Percentiles rank a stretch among this genome's conserved stretches.
Conservation (phyloP, 306 rosid species). For the Corylus avellana region DNA sequence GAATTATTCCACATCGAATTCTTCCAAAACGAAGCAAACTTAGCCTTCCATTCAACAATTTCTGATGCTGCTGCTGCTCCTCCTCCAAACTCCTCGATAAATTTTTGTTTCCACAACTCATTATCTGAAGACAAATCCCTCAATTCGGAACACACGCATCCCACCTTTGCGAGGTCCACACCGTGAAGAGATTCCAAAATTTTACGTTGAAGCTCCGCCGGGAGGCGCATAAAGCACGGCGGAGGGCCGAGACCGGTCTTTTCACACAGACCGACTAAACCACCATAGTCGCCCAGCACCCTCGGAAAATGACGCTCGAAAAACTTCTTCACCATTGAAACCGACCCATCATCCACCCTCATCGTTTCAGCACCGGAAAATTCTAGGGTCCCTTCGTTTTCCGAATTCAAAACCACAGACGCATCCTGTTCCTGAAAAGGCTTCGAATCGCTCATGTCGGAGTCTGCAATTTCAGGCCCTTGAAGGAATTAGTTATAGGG, state of each 20-base stretch:
- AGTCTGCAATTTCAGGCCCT: neutral
- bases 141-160: conserved; percentile 56
- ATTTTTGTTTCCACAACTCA: conserved; percentile 73
- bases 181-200: conserved; percentile 64
- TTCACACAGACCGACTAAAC: conserved; percentile 42
- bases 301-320: conserved; percentile 52
- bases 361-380: conserved; percentile 16
- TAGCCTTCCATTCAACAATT: conserved; percentile 35
- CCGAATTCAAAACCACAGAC: conserved; percentile 9
- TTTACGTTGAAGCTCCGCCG: conserved; percentile 60
- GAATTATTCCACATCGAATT: neutral
- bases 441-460: neutral
- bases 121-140: conserved; percentile 37
- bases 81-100: conserved; percentile 40
- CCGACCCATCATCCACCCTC: conserved; percentile 44
- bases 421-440: conserved; percentile 5
- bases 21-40: conserved; percentile 22
- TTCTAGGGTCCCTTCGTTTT: conserved; percentile 9
- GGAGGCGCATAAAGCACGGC: conserved; percentile 68
- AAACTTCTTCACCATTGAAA: conserved; percentile 26
- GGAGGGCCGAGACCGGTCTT: conserved; percentile 64
- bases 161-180: conserved; percentile 60
- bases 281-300: conserved; percentile 28
- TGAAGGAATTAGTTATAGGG: no score
- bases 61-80: no score